Conservation (phyloP, 148 eudicot species). For the Chenopodium album region DNA sequence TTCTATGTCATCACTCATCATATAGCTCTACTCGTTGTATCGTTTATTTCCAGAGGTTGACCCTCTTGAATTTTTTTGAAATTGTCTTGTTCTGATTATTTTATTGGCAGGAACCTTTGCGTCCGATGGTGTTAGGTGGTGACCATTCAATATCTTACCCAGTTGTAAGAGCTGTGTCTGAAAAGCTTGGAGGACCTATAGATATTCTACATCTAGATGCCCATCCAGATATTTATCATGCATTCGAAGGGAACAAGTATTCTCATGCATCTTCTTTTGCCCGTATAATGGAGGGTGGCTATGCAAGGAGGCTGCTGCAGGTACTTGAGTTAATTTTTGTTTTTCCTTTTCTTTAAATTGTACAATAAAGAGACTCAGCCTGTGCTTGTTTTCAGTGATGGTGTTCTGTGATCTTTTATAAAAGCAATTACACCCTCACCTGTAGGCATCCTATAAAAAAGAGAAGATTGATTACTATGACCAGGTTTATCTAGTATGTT, state of each 20-base stretch:
- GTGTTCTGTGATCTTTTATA: neutral
- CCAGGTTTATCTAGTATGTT: neutral
- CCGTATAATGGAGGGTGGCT: slow-evolving; percentile 98
- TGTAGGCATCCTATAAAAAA: neutral
- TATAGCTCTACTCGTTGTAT: neutral
- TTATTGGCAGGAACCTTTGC: slow-evolving; percentile 66
- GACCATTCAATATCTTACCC: slow-evolving; percentile 97
- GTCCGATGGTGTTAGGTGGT: slow-evolving; percentile 91
- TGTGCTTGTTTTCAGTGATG: neutral
- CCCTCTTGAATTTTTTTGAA: neutral
- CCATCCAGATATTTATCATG: slow-evolving; percentile 92
- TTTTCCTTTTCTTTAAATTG: neutral
- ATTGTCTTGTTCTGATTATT: slow-evolving; percentile 11
- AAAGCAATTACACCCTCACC: neutral
- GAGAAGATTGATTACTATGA: neutral
- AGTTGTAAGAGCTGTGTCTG: slow-evolving; percentile 88
- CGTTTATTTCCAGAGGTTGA: neutral
- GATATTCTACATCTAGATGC: slow-evolving; percentile 96
- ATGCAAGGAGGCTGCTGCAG: slow-evolving; percentile 87
- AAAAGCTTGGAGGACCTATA: slow-evolving; percentile 92
- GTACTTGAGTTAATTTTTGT: slow-evolving; percentile 35
- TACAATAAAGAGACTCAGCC: neutral
- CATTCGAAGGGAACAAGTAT: slow-evolving; percentile 86
- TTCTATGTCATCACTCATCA: neutral
- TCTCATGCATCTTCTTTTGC: slow-evolving; percentile 98